Evolutionary conservation across 2,329 filamentous ascomycete species (phyloP), one percentile per base, ranked within the genome.

Genomic region (Aspergillus sp.): DNA sequence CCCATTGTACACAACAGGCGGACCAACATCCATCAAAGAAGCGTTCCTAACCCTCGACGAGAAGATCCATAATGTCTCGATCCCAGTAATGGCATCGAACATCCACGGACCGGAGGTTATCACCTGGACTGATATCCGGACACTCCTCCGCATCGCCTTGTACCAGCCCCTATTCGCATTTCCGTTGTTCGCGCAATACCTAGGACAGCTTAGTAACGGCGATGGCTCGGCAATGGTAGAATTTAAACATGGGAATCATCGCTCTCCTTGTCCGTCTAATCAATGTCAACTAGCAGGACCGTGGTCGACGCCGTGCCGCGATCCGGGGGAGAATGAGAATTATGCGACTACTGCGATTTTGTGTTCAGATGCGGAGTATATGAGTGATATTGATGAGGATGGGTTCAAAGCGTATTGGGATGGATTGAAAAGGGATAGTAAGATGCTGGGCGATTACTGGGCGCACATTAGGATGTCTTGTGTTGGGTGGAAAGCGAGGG

Each of bases 371-470:
- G 60, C 61, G 1, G 60, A 57, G 19, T 56, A 58, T 30, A 41
- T 65, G 47, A 54, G 56, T 1, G 38, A 45, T 1, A 38, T 51
- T 2, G 52, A 57, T 23, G 22, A 54, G 30, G 46, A 55, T 2
- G 46, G 43, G 5, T 66, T 68, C 27, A 42, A 45, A n/a, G 22
- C 27, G 2, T 22, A 49, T 5, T 68, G 63, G 64, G 32, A 49
- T 25, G 23, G 32, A 2, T 49, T 63, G 4, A 53, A 51, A 6
- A 45, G 49, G 7, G 60, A 63, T 15, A 67, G 65, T 48, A 30
- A 47, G 4, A 48, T 52, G 5, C 35, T 68, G 5, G 66, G 64
- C 0, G 64, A 68, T 49, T 66, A 67, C 42, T 73, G 68, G 70
- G 65, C 69, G 5, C 56, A 62, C 19, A 50, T 70, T n/a, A 51